phyloP scores from a whole-genome alignment of 192 early-diverging fungal genomes.

The Gaertneriomyces sp. region DNA sequence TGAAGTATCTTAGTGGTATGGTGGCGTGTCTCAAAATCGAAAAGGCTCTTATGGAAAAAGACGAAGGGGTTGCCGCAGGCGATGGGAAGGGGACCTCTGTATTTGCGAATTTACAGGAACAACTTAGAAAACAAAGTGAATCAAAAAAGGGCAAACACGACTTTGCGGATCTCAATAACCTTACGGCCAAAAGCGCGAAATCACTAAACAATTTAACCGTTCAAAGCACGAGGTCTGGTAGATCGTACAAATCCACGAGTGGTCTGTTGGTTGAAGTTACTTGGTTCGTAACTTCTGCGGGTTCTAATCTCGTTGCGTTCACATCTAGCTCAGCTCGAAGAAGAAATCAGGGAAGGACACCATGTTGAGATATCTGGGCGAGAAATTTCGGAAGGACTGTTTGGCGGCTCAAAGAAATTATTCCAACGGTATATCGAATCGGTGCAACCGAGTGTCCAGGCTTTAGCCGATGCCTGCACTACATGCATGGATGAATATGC shows the following conservation, averaged over 20 bases:
- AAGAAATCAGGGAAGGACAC: conserved; percentile 22
- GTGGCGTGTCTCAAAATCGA: conserved; percentile 20
- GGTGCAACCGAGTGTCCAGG: conserved; percentile 44
- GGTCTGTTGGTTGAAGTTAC: background rate
- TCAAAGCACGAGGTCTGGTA: background rate
- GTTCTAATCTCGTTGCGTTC: too few species aligned
- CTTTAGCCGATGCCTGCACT: conserved; percentile 5
- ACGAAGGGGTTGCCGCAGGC: conserved; percentile 1
- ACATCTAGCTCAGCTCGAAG: background rate
- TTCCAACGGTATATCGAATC: conserved; percentile 33
- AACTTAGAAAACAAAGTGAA: background rate
- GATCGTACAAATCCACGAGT: conserved; percentile 17
- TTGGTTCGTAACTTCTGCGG: too few species aligned
- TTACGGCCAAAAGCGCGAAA: background rate
- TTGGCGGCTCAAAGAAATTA: conserved; percentile 23
- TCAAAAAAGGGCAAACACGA: too few species aligned
- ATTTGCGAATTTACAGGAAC: background rate
- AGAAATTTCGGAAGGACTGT: conserved; percentile 27
- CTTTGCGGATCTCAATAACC: background rate
- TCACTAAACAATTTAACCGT: conserved; percentile 12
- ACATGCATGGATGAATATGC: conserved; percentile 6
- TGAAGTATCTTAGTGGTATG: conserved; percentile 29
- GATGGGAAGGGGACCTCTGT: background rate
- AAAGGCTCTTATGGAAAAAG: conserved; percentile 25
- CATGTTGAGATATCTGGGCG: conserved; percentile 23